Conservation (phyloP, 768 basidiomycete species). For the Grammothele lineata region DNA sequence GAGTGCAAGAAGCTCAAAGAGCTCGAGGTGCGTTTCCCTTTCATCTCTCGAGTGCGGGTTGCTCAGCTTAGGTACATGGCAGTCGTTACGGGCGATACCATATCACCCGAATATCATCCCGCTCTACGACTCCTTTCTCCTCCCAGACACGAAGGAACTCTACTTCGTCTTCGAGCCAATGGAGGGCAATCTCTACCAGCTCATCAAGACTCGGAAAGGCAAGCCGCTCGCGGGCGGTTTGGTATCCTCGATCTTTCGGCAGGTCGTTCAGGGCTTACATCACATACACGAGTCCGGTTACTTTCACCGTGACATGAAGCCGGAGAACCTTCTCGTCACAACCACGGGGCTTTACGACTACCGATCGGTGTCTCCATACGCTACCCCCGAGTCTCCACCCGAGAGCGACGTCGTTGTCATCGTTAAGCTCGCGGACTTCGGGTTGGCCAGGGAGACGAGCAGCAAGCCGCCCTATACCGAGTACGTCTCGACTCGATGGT, state of each 20-base stretch:
- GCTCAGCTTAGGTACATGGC: conserved; percentile 16
- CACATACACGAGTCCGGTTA: conserved; percentile 93
- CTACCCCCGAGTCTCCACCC: conserved; percentile 56
- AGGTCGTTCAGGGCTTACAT: conserved; percentile 84
- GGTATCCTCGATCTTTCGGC: conserved; percentile 90
- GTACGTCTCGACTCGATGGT: conserved; percentile 99
- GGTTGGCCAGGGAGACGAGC: conserved; percentile 85
- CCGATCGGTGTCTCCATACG: conserved; percentile 67
- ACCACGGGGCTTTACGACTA: conserved; percentile 96
- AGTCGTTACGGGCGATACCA: conserved; percentile 94
- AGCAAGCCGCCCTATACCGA: conserved; percentile 95
- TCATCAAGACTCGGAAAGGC: conserved; percentile 95
- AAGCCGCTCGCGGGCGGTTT: conserved; percentile 95
- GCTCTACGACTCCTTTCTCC: conserved; percentile 97
- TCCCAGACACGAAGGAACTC: conserved; percentile 93
- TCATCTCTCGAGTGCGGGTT: conserved; percentile 7
- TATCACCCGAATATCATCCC: conserved; percentile 98
- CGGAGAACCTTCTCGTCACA: conserved; percentile 97
- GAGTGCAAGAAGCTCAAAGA: conserved; percentile 95
- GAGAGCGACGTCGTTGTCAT: conserved; percentile 96
- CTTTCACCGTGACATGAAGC: conserved; percentile 99
- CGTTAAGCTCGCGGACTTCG: conserved; percentile 98
- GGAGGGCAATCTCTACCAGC: conserved; percentile 99
- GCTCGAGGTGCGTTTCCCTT: conserved; percentile 66
- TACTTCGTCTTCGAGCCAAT: conserved; percentile 99